A percentile compares a stretch with the other conserved stretches of the same genome.
Evolutionary conservation across 2,329 filamentous ascomycete genomes (phyloP).

Genomic region (Venturia carpophila): DNA sequence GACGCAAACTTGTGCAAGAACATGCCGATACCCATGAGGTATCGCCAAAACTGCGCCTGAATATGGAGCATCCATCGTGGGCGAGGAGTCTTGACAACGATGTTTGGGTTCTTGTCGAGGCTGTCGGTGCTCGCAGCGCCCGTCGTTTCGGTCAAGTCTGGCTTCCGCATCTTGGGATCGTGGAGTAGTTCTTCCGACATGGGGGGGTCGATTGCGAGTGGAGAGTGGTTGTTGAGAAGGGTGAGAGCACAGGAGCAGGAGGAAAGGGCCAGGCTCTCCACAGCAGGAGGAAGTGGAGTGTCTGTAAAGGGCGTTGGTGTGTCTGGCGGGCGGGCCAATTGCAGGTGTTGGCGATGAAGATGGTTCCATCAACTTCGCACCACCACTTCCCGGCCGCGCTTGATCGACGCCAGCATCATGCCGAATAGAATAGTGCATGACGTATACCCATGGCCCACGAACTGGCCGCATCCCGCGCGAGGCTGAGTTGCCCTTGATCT

Average conservation of each 20-base stretch:
- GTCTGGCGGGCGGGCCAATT: not conserved
- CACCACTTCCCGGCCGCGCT: not conserved
- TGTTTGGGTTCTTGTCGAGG: not conserved
- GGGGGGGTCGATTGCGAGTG: not conserved
- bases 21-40: slow-evolving; percentile 63
- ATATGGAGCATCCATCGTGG: slow-evolving; percentile 54
- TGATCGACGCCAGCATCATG: too few relatives aligned
- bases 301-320: not conserved
- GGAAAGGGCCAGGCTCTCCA: not conserved
- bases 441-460: not conserved
- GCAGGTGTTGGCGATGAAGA: not conserved
- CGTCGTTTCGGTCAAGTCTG: not conserved
- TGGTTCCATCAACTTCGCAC: not conserved
- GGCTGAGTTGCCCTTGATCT: not conserved
- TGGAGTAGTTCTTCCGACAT: not conserved
- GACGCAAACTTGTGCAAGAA: slow-evolving; percentile 54
- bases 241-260: not conserved
- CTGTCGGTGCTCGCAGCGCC: slow-evolving; percentile 2
- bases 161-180: not conserved
- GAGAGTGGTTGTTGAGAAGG: not conserved
- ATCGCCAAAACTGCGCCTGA: slow-evolving; percentile 59
- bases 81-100: slow-evolving; percentile 22
- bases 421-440: not conserved
- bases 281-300: slow-evolving; percentile 1
- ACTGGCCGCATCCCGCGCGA: not conserved